Evolutionary conservation across 2,329 filamentous ascomycete species (phyloP), one percentile per base, ranked within the genome.

Genomic region (Microcera coccophila): DNA sequence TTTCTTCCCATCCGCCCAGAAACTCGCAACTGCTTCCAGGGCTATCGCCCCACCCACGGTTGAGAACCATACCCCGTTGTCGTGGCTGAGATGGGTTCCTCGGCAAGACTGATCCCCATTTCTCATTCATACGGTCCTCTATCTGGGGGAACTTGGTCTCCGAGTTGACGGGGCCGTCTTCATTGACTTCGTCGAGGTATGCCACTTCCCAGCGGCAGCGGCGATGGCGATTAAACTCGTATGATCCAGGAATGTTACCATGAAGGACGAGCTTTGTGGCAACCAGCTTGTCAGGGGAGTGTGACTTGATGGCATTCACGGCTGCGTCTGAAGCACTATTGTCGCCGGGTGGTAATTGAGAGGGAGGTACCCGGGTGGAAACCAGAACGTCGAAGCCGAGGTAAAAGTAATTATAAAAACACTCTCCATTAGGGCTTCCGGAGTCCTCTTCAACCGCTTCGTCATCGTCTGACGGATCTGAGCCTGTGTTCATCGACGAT

Each of bases 381-480:
- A 98, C 79, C 4, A 97, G 75, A 9, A 96, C 79, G 64, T 98
- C 93, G 60, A 98, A 94, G 2, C 93, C 93, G 49, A 95, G 84
- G 52, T 91, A 85, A 62, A 96, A 98, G 64, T 98, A 98, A 63
- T 97, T 97, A 68, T 93, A 96, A 63, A 97, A 98, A 52, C 84
- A 90, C 61, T 94, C 88, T 4, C 81, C 78, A 2, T 82, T 79
- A 3, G 82, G 53, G 62, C 74, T 70, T 1, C 71, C 69, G 3
- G 70, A 61, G 21, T 79, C 76, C 21, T 82, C 81, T 33, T 80
- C 76, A 14, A 80, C 62, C 3, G 70, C 76, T 44, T 78, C 78
- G 38, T 79, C 79, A 17, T 78, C 73, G 24, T 74, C 76, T 17
- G 75, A 76, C 19, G 87, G 85, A 58, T 89, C 85, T 1, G 82